A percentile compares a stretch with the other conserved stretches of the same genome.
Conservation (phyloP, 139 green algal species). For the Axilococcus clingmanii region DNA sequence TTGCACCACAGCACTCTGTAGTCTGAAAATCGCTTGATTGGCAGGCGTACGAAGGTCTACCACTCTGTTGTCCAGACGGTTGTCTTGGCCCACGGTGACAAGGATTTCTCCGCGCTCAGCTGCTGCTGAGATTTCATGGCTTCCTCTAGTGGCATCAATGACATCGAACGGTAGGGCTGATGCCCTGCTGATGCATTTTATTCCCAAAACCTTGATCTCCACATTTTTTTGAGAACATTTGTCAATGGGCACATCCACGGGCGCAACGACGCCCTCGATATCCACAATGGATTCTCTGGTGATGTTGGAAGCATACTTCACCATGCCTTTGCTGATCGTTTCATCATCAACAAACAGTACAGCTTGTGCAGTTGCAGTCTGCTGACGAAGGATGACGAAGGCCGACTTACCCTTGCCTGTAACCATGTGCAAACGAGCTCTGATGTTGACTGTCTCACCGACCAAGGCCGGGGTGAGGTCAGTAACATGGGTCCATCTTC, state of each 20-base stretch:
- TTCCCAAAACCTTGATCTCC: slow-evolving; percentile 62
- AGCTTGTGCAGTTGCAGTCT: slow-evolving; percentile 72
- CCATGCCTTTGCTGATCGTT: slow-evolving; percentile 86
- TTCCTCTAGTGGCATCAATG: slow-evolving; percentile 45
- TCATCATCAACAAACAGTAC: slow-evolving; percentile 80
- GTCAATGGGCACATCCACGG: slow-evolving; percentile 55
- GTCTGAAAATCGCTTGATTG: slow-evolving; percentile 95
- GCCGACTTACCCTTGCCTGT: slow-evolving; percentile 91
- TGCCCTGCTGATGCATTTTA: slow-evolving; percentile 55
- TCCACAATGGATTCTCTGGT: slow-evolving; percentile 93
- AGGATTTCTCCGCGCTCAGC: slow-evolving; percentile 51
- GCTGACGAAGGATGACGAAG: slow-evolving; percentile 90
- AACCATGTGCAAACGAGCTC: slow-evolving; percentile 76
- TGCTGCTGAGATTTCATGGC: slow-evolving; percentile 29
- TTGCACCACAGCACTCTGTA: slow-evolving; percentile 77
- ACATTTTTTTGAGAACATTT: slow-evolving; percentile 74
- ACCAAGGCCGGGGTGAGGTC: slow-evolving; percentile 26
- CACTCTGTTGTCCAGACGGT: slow-evolving; percentile 79
- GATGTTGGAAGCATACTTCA: slow-evolving; percentile 90
- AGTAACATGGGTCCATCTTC: slow-evolving; percentile 48
- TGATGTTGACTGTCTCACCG: slow-evolving; percentile 57
- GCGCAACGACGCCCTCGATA: slow-evolving; percentile 56
- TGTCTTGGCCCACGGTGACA: slow-evolving; percentile 75
- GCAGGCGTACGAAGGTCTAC: slow-evolving; percentile 94
- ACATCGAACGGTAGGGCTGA: slow-evolving; percentile 77